Evolutionary conservation across 768 basidiomycete species (phyloP), one percentile per base, ranked within the genome.

Genomic region (Panellus pusillus): DNA sequence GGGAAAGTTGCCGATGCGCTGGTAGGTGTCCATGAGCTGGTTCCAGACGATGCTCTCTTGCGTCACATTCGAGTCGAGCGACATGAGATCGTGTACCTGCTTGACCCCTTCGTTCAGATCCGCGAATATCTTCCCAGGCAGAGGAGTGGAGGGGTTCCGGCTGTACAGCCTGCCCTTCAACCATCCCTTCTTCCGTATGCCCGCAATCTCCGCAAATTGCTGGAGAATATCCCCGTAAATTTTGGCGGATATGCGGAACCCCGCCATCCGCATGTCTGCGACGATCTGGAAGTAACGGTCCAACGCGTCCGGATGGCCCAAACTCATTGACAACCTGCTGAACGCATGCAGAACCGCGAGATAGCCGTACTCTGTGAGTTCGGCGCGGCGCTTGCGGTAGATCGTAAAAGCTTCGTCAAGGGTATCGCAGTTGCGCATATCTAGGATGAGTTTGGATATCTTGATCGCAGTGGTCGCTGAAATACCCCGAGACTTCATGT

Each of bases 21-120:
- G 84, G 69, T 95, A 98, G 0, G 91, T 85, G 67, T 91, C 83
- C 89, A 97, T 91, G 56, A 97, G 72, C 63, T 90, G 82, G 65
- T 93, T 95, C 79, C 89, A 86, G 12, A 93, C 74, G 3, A 74
- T 68, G 12, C 74, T 69, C 60, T 86, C 80, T 5, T 83, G 81
- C 28, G 9, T 1, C 18, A 61, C 42, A 9, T 12, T 20, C 9
- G 74, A 66, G 44, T 93, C 87, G 2, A 91, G 87, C 9, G 85
- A 78, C 52, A 94, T 70, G 14, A 61, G 12, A 19, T 61, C 37
- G 52, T 61, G 59, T 13, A 61, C 17, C n/a, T 57, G 44, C 6
- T 44, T 55, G 38, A 51, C 52, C 11, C 39, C 52, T 3, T 28
- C 47, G 19, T 47, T n/a, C 3, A 61, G 55, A 44, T 61, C 59